These are phyloP conservation scores for Lophiotrema nucula DNA, from an alignment of 495 filamentous ascomycete genomes.

Conservation along the genomic window DNA sequence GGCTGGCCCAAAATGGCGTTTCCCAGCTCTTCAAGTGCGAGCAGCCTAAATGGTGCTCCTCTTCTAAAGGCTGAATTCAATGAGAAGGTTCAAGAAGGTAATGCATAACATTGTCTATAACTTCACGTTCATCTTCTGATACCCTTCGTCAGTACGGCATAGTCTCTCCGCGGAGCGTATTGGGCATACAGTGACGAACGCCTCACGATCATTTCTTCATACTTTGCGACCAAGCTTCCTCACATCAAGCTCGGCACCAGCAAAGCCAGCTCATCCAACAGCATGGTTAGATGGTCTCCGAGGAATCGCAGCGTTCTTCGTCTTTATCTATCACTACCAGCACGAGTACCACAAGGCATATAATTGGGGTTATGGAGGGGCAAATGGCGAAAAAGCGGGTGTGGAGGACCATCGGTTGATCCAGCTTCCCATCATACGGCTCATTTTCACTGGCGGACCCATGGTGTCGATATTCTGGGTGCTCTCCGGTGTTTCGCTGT, in stretches of 20 bases:
- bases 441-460: slow-evolving; percentile 63
- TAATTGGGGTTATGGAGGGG: slow-evolving; percentile 50
- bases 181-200: too few relatives aligned
- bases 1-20: neutral
- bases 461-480: slow-evolving; percentile 77
- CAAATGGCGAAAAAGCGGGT: slow-evolving; percentile 38
- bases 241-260: neutral
- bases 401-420: slow-evolving; percentile 43
- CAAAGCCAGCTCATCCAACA: slow-evolving; percentile 11
- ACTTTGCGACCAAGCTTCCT: slow-evolving; percentile 19
- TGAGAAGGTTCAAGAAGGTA: neutral
- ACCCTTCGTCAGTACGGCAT: neutral
- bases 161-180: too few relatives aligned
- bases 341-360: slow-evolving; percentile 53
- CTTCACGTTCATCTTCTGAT: neutral
- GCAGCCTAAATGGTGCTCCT: neutral
- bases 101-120: neutral
- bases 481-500: slow-evolving; percentile 67
- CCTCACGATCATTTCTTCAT: too few relatives aligned
- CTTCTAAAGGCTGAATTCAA: neutral
- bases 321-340: slow-evolving; percentile 56
- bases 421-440: slow-evolving; percentile 63
- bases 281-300: slow-evolving; percentile 49
- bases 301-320: slow-evolving; percentile 53
- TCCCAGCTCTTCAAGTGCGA: neutral